Percentiles rank a stretch among this genome's conserved stretches.
These are phyloP conservation scores for Cutaneotrichosporon cutaneum DNA, from an alignment of 1,284 basidiomycete species.

Conservation along the genomic window DNA sequence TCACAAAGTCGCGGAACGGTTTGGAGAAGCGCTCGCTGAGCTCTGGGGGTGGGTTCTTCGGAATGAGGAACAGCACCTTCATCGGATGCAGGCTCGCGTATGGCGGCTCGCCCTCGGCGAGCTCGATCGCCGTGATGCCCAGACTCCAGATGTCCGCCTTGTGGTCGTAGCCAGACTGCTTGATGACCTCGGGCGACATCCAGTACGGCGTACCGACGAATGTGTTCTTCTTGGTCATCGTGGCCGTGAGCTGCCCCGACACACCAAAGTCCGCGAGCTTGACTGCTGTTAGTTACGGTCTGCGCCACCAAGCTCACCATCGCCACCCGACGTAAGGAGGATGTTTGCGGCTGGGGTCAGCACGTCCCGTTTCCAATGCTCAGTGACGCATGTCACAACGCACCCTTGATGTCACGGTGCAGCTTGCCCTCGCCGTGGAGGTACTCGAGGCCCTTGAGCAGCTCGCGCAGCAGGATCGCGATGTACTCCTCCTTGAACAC, in stretches of 20 bases:
- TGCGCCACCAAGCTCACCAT: slow-evolving; percentile 45
- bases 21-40: slow-evolving; percentile 84
- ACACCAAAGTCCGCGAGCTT: slow-evolving; percentile 99
- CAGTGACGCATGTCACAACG: slow-evolving; percentile 21
- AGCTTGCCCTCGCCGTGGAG: slow-evolving; percentile 94
- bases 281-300: slow-evolving; percentile 49
- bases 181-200: slow-evolving; percentile 99
- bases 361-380: background rate
- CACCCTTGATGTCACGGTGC: slow-evolving; percentile 97
- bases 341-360: slow-evolving; percentile 78
- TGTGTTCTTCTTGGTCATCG: slow-evolving; percentile 97
- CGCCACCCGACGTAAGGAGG: slow-evolving; percentile 86
- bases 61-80: slow-evolving; percentile 98
- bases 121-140: slow-evolving; percentile 92
- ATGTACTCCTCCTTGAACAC: slow-evolving; percentile 98
- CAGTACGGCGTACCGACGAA: slow-evolving; percentile 97
- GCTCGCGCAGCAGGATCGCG: slow-evolving; percentile 90
- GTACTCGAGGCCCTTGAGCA: slow-evolving; percentile 86
- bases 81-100: slow-evolving; percentile 98
- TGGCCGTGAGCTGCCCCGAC: slow-evolving; percentile 95
- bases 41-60: slow-evolving; percentile 91
- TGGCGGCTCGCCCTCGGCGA: slow-evolving; percentile 95
- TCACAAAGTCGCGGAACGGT: slow-evolving; percentile 90
- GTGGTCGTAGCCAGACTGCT: slow-evolving; percentile 97
- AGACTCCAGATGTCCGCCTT: slow-evolving; percentile 98